Percentiles rank a stretch among this genome's conserved stretches.
Evolutionary conservation across 2,329 filamentous ascomycete genomes (phyloP).

Genomic region (Sporothrix euskadiensis): DNA sequence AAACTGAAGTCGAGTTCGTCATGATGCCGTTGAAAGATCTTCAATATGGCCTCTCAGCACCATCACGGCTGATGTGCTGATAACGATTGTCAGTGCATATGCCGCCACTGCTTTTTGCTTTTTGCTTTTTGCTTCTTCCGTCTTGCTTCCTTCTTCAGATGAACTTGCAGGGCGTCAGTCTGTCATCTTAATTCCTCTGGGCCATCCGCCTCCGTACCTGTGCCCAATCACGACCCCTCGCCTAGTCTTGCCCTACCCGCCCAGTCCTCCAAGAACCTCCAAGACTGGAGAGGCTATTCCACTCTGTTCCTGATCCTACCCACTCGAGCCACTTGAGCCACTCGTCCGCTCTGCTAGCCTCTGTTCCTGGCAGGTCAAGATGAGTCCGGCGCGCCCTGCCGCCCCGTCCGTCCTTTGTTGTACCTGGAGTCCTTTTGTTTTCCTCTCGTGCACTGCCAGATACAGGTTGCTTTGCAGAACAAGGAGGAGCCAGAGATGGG

Average conservation of each 20-base stretch:
- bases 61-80: neutral
- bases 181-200: neutral
- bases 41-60: neutral
- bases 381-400: no score
- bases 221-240: neutral
- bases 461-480: constrained; percentile 5
- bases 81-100: neutral
- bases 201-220: neutral
- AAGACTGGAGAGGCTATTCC: neutral
- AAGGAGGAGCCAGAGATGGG: neutral
- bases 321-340: neutral
- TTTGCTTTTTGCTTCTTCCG: neutral
- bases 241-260: neutral
- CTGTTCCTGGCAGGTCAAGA: constrained; percentile 25
- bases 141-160: neutral
- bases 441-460: neutral
- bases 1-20: neutral
- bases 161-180: neutral
- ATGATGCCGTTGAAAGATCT: neutral
- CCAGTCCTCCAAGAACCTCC: neutral
- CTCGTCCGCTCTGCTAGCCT: constrained; percentile 6
- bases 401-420: neutral
- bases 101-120: neutral
- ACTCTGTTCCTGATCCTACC: constrained; percentile 24
- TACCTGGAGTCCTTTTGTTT: neutral